A percentile compares a stretch with the other conserved stretches of the same genome.
phyloP scores from a whole-genome alignment of 306 rosid genomes.

The Sindora glabra region DNA sequence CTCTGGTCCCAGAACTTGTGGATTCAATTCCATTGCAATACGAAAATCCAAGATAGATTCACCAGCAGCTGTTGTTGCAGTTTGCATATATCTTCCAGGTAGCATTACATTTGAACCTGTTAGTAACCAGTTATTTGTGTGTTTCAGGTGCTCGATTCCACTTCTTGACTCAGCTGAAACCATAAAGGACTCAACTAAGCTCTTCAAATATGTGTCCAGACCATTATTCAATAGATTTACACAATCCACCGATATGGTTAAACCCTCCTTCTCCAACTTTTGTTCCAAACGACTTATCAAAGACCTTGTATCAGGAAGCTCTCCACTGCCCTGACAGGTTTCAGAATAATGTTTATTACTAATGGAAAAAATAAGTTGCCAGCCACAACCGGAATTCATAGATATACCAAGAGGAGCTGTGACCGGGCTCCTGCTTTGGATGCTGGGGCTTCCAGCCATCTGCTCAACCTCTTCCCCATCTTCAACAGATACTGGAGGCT shows the following conservation, averaged over 20 bases:
- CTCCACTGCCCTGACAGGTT: constrained; percentile 57
- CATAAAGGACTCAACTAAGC: constrained; percentile 66
- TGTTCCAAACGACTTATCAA: constrained; percentile 58
- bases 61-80: constrained; percentile 20
- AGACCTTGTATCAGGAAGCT: constrained; percentile 67
- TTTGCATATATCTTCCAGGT: constrained; percentile 32
- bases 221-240: constrained; percentile 78
- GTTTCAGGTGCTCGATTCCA: constrained; percentile 25
- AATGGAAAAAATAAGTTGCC: constrained; percentile 45
- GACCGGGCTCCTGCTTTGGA: constrained; percentile 85
- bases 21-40: constrained; percentile 69
- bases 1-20: constrained; percentile 71
- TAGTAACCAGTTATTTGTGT: constrained; percentile 1
- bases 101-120: constrained; percentile 27
- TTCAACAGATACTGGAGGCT: constrained; percentile 93
- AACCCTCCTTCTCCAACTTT: constrained; percentile 66
- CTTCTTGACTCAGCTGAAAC: constrained; percentile 47
- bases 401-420: constrained; percentile 92
- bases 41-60: constrained; percentile 56
- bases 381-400: constrained; percentile 37
- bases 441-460: constrained; percentile 72
- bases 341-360: constrained; percentile 32
- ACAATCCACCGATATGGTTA: constrained; percentile 48
- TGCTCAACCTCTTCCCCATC: constrained; percentile 99
- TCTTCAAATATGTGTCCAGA: constrained; percentile 76